Conservation (phyloP, 768 basidiomycete species). For the Naematelia encephala region DNA sequence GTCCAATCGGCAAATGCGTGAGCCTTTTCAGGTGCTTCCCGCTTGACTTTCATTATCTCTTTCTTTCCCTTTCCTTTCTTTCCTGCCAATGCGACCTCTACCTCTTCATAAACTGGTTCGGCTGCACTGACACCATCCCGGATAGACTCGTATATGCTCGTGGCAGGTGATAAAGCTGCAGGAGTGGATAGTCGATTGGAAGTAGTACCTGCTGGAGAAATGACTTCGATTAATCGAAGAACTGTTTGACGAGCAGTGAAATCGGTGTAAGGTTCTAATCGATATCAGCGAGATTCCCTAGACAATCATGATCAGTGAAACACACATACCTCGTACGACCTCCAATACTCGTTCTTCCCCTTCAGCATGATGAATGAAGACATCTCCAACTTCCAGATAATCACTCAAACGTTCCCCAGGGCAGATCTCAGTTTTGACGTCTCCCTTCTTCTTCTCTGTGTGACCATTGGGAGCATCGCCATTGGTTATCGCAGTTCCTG, state of each 20-base stretch:
- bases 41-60: conserved; percentile 33
- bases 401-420: conserved; percentile 43
- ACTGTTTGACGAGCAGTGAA: conserved; percentile 52
- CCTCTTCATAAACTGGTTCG: conserved; percentile 30
- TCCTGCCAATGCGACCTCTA: conserved; percentile 29
- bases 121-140: conserved; percentile 41
- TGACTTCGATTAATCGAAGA: conserved; percentile 50
- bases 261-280: conserved; percentile 52
- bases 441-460: conserved; percentile 9
- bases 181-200: conserved; percentile 32
- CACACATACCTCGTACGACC: conserved; percentile 51
- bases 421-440: neutral
- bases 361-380: conserved; percentile 48
- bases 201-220: conserved; percentile 38
- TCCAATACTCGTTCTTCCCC: conserved; percentile 50
- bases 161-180: conserved; percentile 43
- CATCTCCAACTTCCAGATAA: conserved; percentile 52
- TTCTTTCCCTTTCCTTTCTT: conserved; percentile 49
- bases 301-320: neutral
- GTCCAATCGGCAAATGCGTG: conserved; percentile 48
- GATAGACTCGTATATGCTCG: conserved; percentile 49
- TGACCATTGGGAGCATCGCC: conserved; percentile 24
- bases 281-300: too few relatives aligned
- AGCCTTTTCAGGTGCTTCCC: conserved; percentile 22
- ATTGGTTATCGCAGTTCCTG: neutral